Conservation (phyloP, 345 rosid genomes). For the Eucalyptus victrix region DNA sequence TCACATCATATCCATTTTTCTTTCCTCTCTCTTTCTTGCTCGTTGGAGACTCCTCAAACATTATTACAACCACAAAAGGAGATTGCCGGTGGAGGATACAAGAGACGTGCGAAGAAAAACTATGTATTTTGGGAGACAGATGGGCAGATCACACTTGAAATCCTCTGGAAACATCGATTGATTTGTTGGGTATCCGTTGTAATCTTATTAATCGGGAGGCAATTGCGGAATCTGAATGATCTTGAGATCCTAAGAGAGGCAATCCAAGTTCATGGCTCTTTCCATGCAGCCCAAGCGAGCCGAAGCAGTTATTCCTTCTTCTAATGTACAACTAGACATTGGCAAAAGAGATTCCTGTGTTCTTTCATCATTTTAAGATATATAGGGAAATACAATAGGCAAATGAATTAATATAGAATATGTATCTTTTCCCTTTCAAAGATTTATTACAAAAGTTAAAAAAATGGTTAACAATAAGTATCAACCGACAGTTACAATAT, state of each 20-base stretch:
- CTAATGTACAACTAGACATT: neutral
- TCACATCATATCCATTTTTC: neutral
- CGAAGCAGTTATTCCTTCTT: neutral
- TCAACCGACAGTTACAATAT: neutral
- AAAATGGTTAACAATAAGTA: neutral
- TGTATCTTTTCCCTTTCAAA: neutral
- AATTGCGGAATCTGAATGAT: neutral
- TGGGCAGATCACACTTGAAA: neutral
- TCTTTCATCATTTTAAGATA: neutral
- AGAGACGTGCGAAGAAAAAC: neutral
- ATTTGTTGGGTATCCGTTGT: neutral
- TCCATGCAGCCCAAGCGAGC: neutral
- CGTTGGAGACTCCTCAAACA: neutral
- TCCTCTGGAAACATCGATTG: neutral
- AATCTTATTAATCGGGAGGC: neutral
- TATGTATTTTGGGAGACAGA: neutral
- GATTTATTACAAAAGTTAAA: neutral
- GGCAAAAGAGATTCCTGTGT: neutral
- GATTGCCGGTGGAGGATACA: neutral
- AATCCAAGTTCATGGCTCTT: neutral
- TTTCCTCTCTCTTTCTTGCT: neutral
- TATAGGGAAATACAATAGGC: neutral
- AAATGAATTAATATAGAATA: neutral
- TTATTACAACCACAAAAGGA: neutral
- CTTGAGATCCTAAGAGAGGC: neutral